Conservation (phyloP, 352 stramenopile species). For the Phytophthora macrochlamydospora region DNA sequence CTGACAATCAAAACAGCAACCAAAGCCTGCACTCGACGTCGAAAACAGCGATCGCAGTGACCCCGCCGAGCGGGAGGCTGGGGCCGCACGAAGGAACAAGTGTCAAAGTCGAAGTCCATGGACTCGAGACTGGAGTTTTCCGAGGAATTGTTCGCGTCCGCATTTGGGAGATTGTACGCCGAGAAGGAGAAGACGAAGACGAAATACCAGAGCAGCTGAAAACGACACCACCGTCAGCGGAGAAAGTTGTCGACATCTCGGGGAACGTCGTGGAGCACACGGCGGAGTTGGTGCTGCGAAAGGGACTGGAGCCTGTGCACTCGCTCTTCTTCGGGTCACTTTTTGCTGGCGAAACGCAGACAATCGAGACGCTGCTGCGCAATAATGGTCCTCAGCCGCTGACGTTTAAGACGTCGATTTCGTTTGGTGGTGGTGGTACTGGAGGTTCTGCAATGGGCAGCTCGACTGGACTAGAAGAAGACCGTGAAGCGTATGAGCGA, state of each 20-base stretch:
- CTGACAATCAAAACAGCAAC: not conserved
- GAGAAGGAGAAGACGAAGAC: slow-evolving; percentile 12
- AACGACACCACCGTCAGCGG: slow-evolving; percentile 12
- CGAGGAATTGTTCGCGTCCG: slow-evolving; percentile 49
- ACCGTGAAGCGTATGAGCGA: slow-evolving; percentile 68
- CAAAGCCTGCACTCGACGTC: slow-evolving; percentile 2
- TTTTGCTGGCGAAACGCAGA: slow-evolving; percentile 62
- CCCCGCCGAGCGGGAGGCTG: slow-evolving; percentile 39
- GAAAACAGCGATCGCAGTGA: slow-evolving; percentile 28
- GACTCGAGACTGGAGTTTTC: slow-evolving; percentile 43
- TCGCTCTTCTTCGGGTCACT: slow-evolving; percentile 75
- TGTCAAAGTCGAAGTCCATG: slow-evolving; percentile 55
- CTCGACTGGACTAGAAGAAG: slow-evolving; percentile 40
- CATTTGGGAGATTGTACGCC: slow-evolving; percentile 32
- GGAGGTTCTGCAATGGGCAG: not conserved
- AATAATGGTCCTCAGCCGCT: slow-evolving; percentile 83
- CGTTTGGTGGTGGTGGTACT: slow-evolving; percentile 31
- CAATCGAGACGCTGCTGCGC: slow-evolving; percentile 66
- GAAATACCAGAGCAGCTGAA: slow-evolving; percentile 1
- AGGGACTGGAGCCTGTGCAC: slow-evolving; percentile 49
- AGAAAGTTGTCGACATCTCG: slow-evolving; percentile 84
- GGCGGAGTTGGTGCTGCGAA: slow-evolving; percentile 75
- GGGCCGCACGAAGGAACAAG: slow-evolving; percentile 36
- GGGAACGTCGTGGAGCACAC: slow-evolving; percentile 86
- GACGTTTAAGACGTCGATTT: slow-evolving; percentile 62